Conservation (phyloP, 1,284 basidiomycete genomes). For the Pterula multifida region DNA sequence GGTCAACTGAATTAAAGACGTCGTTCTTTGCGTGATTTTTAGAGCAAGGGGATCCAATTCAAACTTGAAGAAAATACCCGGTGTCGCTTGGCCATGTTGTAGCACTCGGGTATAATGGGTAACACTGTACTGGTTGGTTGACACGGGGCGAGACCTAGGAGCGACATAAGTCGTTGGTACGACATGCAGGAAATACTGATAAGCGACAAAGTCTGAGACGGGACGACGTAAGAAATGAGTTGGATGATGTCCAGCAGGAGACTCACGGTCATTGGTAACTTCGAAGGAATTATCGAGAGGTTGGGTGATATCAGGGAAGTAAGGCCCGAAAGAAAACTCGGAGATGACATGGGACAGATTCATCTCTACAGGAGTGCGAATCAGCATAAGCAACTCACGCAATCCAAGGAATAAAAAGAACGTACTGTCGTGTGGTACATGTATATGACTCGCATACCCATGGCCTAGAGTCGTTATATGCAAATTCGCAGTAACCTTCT, state of each 20-base stretch:
- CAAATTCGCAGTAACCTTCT: conserved; percentile 86
- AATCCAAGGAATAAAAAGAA: conserved; percentile 9
- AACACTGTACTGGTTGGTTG: conserved; percentile 91
- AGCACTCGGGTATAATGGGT: conserved; percentile 82
- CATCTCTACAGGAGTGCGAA: conserved; percentile 52
- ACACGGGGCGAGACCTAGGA: conserved; percentile 43
- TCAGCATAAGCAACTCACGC: not conserved
- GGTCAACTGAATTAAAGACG: conserved; percentile 68
- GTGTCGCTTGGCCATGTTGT: conserved; percentile 69
- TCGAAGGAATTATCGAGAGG: conserved; percentile 90
- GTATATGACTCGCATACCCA: conserved; percentile 80
- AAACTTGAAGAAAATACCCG: conserved; percentile 95
- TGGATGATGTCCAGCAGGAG: not conserved
- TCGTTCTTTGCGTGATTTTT: conserved; percentile 80
- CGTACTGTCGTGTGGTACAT: conserved; percentile 77
- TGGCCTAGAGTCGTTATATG: conserved; percentile 91
- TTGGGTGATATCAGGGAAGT: conserved; percentile 92
- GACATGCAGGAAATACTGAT: conserved; percentile 92
- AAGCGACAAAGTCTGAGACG: conserved; percentile 74
- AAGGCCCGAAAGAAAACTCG: conserved; percentile 94
- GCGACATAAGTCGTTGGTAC: conserved; percentile 91
- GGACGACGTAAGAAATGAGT: conserved; percentile 3
- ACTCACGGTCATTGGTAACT: conserved; percentile 67
- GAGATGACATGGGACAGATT: conserved; percentile 93
- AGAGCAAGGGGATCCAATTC: conserved; percentile 88